phyloP scores from a whole-genome alignment of 2,329 filamentous ascomycete genomes.

The Monilinia fructicola region DNA sequence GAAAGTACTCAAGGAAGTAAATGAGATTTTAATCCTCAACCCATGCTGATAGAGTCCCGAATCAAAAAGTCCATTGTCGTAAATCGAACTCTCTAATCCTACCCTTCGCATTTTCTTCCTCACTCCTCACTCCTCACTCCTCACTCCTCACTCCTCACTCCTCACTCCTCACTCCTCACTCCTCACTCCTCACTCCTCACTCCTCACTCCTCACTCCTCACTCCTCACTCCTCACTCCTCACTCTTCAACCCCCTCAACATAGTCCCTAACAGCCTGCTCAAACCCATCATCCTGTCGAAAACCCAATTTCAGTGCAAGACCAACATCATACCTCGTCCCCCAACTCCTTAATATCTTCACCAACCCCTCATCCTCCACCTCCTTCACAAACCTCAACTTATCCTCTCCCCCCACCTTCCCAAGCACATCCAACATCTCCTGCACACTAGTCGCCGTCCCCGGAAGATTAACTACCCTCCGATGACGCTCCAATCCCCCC shows the following conservation, averaged over 20 bases:
- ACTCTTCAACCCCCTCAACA: conserved; percentile 33
- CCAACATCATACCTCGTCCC: conserved; percentile 56
- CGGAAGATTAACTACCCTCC: conserved; percentile 57
- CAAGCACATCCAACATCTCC: conserved; percentile 59
- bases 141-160: conserved; percentile 28
- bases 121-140: not conserved
- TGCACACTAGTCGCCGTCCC: conserved; percentile 58
- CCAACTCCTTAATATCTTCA: conserved; percentile 61
- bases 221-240: not conserved
- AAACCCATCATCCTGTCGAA: conserved; percentile 52
- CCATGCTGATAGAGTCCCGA: too few relatives aligned
- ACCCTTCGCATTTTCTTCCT: too few relatives aligned
- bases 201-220: conserved; percentile 28
- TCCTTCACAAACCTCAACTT: conserved; percentile 54
- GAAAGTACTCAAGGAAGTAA: too few relatives aligned
- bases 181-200: conserved; percentile 17
- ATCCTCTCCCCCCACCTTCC: conserved; percentile 55
- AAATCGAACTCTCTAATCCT: too few relatives aligned
- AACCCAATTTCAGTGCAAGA: conserved; percentile 51
- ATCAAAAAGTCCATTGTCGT: too few relatives aligned
- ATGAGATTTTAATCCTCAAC: too few relatives aligned
- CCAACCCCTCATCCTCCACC: conserved; percentile 53
- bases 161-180: conserved; percentile 23
- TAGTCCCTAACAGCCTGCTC: conserved; percentile 58
- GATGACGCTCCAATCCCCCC: conserved; percentile 41